Conservation (phyloP, 352 stramenopile genomes). For the Globisporangium yorkense region DNA sequence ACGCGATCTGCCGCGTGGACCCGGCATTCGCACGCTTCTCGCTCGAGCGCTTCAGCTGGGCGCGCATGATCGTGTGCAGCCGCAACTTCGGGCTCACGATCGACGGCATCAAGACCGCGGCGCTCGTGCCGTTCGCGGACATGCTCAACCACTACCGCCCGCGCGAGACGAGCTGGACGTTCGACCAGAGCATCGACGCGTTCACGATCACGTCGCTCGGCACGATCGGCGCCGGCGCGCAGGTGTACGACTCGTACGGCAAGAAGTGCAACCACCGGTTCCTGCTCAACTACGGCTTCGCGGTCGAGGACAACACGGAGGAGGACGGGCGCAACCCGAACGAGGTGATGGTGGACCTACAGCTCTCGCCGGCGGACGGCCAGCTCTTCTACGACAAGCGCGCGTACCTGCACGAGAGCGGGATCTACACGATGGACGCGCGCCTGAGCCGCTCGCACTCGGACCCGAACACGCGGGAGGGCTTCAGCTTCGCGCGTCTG, state of each 20-base stretch:
- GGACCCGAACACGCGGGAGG: slow-evolving; percentile 80
- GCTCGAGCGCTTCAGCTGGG: slow-evolving; percentile 97
- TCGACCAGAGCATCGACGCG: slow-evolving; percentile 72
- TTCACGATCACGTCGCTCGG: slow-evolving; percentile 89
- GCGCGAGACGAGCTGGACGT: slow-evolving; percentile 95
- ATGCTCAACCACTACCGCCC: slow-evolving; percentile 99
- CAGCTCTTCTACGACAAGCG: slow-evolving; percentile 84
- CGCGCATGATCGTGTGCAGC: slow-evolving; percentile 97
- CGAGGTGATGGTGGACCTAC: slow-evolving; percentile 91
- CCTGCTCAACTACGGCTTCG: slow-evolving; percentile 99
- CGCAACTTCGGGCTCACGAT: slow-evolving; percentile 99
- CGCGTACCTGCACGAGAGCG: slow-evolving; percentile 80
- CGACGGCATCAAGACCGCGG: slow-evolving; percentile 95
- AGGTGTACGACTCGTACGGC: slow-evolving; percentile 99
- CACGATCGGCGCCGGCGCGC: slow-evolving; percentile 68
- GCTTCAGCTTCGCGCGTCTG: slow-evolving; percentile 78
- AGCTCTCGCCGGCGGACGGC: slow-evolving; percentile 50
- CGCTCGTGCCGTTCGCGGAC: slow-evolving; percentile 98
- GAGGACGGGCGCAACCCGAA: slow-evolving; percentile 98
- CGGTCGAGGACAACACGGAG: slow-evolving; percentile 98
- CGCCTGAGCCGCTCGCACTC: slow-evolving; percentile 81
- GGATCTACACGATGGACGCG: slow-evolving; percentile 85
- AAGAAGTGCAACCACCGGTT: slow-evolving; percentile 99
- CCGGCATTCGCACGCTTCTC: slow-evolving; percentile 91
- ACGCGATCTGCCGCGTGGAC: slow-evolving; percentile 91